These are phyloP conservation scores for Monilinia fructigena DNA, from an alignment of 2,329 filamentous ascomycete genomes.

Conservation along the genomic window DNA sequence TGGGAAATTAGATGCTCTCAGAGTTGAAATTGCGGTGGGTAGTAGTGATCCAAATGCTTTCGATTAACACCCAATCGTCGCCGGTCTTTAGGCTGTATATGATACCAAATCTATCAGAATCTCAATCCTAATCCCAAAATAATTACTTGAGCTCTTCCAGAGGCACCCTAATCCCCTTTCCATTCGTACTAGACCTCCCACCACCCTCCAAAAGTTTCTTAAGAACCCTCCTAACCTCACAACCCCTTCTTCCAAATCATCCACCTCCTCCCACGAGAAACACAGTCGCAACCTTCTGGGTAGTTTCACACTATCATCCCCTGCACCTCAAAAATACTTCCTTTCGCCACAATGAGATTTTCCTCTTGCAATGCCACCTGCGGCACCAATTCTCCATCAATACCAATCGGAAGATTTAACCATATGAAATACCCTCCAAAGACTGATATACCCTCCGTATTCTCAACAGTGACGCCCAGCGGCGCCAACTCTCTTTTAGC, in stretches of 20 bases:
- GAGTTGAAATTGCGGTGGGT: too few relatives aligned
- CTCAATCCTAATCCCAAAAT: background rate
- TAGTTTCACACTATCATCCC: conserved; percentile 58
- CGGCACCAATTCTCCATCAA: conserved; percentile 54
- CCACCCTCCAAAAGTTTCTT: conserved; percentile 35
- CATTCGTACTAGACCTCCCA: background rate
- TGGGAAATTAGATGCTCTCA: too few relatives aligned
- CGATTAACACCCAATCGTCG: too few relatives aligned
- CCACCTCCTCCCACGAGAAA: conserved; percentile 70
- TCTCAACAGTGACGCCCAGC: conserved; percentile 52
- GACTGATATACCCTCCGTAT: conserved; percentile 45
- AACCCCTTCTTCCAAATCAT: conserved; percentile 65
- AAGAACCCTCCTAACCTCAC: conserved; percentile 54
- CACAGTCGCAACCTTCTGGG: conserved; percentile 62
- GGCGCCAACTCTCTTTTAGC: conserved; percentile 61
- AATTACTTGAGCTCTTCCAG: conserved; percentile 7
- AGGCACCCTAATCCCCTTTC: background rate
- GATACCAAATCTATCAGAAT: background rate
- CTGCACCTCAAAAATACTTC: conserved; percentile 66
- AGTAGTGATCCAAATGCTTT: too few relatives aligned
- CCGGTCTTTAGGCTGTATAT: too few relatives aligned
- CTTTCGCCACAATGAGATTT: conserved; percentile 66
- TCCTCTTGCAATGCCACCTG: conserved; percentile 60
- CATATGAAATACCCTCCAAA: conserved; percentile 87
- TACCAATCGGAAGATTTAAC: conserved; percentile 59